These are phyloP conservation scores for Parasitella parasitica DNA, from an alignment of 371 early-diverging fungal species.

Conservation along the genomic window DNA sequence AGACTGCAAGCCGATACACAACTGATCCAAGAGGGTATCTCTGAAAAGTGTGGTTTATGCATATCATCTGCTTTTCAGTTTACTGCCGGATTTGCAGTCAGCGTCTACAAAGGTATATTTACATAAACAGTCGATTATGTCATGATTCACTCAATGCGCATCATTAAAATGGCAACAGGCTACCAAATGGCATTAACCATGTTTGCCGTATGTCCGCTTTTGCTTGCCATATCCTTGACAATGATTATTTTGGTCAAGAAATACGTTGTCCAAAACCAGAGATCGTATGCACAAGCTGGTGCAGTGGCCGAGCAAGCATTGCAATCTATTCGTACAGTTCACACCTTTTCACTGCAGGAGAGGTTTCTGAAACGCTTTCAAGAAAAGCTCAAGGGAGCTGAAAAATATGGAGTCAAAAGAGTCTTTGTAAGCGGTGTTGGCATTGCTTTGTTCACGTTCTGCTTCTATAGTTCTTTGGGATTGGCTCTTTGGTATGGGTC, in stretches of 20 bases:
- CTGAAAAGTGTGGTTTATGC: slow-evolving; percentile 78
- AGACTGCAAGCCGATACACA: slow-evolving; percentile 73
- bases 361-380: slow-evolving; percentile 66
- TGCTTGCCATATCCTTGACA: slow-evolving; percentile 42
- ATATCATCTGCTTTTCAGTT: slow-evolving; percentile 53
- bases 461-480: slow-evolving; percentile 63
- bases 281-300: slow-evolving; percentile 40
- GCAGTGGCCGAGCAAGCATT: slow-evolving; percentile 69
- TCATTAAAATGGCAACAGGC: slow-evolving; percentile 47
- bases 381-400: slow-evolving; percentile 50
- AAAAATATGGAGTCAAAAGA: slow-evolving; percentile 51
- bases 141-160: neutral
- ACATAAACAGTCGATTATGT: neutral
- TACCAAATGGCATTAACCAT: slow-evolving; percentile 83
- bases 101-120: slow-evolving; percentile 59
- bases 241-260: slow-evolving; percentile 68
- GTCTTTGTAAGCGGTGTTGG: slow-evolving; percentile 51
- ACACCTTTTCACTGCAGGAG: slow-evolving; percentile 76
- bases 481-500: slow-evolving; percentile 81
- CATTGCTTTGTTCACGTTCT: slow-evolving; percentile 60
- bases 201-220: slow-evolving; percentile 62
- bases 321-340: slow-evolving; percentile 82
- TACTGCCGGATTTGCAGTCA: slow-evolving; percentile 17
- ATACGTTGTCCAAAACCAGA: slow-evolving; percentile 29
- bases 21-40: slow-evolving; percentile 79